Evolutionary conservation across 2,329 filamentous ascomycete species (phyloP).

Genomic region (Fusarium luffae): DNA sequence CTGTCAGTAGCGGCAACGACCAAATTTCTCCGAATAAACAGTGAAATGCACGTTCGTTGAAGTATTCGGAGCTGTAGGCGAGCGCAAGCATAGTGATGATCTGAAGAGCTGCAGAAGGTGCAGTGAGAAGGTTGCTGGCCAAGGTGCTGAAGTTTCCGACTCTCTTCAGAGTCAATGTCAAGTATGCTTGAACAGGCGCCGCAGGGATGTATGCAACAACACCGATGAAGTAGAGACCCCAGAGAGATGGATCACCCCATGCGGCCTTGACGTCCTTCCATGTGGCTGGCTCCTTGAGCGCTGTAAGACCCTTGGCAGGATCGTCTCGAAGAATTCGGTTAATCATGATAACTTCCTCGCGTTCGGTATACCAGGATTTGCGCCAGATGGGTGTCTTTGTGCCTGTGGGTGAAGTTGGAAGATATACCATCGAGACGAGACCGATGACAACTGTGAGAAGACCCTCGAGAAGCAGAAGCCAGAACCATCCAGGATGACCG

Average conservation of each 20-base stretch:
- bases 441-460: conserved; percentile 64
- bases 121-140: conserved; percentile 71
- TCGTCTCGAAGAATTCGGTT: conserved; percentile 68
- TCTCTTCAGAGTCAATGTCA: conserved; percentile 66
- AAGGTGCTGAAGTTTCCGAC: conserved; percentile 67
- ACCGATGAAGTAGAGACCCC: conserved; percentile 63
- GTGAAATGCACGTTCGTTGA: conserved; percentile 65
- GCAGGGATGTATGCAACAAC: conserved; percentile 62
- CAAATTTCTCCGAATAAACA: conserved; percentile 64
- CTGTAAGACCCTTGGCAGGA: conserved; percentile 63
- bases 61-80: conserved; percentile 65
- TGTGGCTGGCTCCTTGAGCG: conserved; percentile 57
- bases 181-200: conserved; percentile 59
- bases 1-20: conserved; percentile 63
- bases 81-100: conserved; percentile 66
- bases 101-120: conserved; percentile 66
- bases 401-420: conserved; percentile 72
- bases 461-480: conserved; percentile 59
- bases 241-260: conserved; percentile 60
- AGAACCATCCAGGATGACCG: conserved; percentile 65
- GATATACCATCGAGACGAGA: conserved; percentile 65
- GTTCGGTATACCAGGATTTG: conserved; percentile 73
- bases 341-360: conserved; percentile 76
- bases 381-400: conserved; percentile 71
- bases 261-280: conserved; percentile 57